Evolutionary conservation across 2,329 filamentous ascomycete genomes (phyloP).

Genomic region (Thielaviopsis euricoi): DNA sequence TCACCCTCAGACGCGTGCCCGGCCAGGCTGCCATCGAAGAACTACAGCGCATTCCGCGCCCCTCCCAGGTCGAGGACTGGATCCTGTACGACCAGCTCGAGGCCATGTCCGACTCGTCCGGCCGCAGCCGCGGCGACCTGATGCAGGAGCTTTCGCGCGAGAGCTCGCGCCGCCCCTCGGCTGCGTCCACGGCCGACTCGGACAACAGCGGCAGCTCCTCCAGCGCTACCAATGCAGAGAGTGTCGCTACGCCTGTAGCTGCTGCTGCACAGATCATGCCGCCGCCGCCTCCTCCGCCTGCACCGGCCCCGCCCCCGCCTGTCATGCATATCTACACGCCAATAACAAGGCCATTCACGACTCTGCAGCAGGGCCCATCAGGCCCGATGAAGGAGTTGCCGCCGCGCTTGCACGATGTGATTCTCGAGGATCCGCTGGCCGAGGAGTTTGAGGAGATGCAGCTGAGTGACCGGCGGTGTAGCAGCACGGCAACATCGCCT

Average conservation of each 20-base stretch:
- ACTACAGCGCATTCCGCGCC: slow-evolving; percentile 29
- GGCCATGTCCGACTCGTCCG: slow-evolving; percentile 17
- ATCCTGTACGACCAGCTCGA: slow-evolving; percentile 29
- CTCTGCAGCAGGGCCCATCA: background rate
- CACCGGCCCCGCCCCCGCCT: background rate
- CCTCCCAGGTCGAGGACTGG: slow-evolving; percentile 42
- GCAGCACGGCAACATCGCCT: slow-evolving; percentile 1
- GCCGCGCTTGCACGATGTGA: slow-evolving; percentile 5
- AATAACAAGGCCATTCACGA: background rate
- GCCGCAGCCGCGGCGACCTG: slow-evolving; percentile 8
- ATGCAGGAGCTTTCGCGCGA: slow-evolving; percentile 8
- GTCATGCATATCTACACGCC: background rate
- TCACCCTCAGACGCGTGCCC: slow-evolving; percentile 29
- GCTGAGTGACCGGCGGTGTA: background rate
- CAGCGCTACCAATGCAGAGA: background rate
- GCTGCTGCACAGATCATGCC: background rate
- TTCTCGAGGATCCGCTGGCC: slow-evolving; percentile 8
- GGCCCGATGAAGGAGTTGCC: slow-evolving; percentile 3
- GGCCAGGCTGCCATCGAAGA: slow-evolving; percentile 27
- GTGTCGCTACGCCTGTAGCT: background rate
- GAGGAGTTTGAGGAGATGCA: slow-evolving; percentile 6
- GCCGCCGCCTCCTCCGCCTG: background rate
- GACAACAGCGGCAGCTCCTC: background rate
- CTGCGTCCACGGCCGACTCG: background rate
- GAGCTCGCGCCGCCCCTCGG: slow-evolving; percentile 8